Conservation (phyloP, 495 filamentous ascomycete species). For the Usnea hakonensis region DNA sequence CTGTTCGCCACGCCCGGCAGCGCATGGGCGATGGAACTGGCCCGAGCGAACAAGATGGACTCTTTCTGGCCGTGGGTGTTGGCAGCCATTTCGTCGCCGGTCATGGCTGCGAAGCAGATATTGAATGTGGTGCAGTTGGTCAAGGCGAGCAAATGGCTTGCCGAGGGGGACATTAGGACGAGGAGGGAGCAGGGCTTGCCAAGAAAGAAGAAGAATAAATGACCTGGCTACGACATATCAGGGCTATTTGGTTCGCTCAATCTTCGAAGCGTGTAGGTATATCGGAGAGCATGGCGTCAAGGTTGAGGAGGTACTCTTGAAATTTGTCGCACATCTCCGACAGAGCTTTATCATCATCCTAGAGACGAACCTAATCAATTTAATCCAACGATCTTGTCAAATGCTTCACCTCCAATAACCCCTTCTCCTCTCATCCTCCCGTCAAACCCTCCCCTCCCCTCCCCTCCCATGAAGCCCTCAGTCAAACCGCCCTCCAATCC, state of each 20-base stretch:
- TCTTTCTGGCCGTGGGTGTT: conserved; percentile 79
- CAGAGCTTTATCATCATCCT: neutral
- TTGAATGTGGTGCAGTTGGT: conserved; percentile 92
- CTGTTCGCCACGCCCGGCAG: conserved; percentile 80
- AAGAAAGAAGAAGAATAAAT: conserved; percentile 28
- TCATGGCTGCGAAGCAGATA: conserved; percentile 87
- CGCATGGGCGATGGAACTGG: conserved; percentile 84
- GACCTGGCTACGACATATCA: neutral
- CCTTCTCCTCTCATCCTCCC: too few species aligned
- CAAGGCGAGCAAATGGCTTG: conserved; percentile 87
- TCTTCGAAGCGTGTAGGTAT: neutral
- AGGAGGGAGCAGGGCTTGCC: conserved; percentile 46
- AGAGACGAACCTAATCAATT: neutral
- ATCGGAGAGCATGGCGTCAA: neutral
- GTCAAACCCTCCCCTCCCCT: too few species aligned
- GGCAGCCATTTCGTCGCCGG: conserved; percentile 67
- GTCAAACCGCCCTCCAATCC: too few species aligned
- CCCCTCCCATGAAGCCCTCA: too few species aligned
- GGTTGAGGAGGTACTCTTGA: neutral
- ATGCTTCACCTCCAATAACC: neutral
- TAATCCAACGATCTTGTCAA: neutral
- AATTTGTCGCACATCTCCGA: neutral
- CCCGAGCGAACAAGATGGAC: conserved; percentile 89
- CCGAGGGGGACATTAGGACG: conserved; percentile 68
- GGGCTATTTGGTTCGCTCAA: neutral